phyloP scores from a whole-genome alignment of 2,329 filamentous ascomycete genomes.

The Colletotrichum chrysophilum region DNA sequence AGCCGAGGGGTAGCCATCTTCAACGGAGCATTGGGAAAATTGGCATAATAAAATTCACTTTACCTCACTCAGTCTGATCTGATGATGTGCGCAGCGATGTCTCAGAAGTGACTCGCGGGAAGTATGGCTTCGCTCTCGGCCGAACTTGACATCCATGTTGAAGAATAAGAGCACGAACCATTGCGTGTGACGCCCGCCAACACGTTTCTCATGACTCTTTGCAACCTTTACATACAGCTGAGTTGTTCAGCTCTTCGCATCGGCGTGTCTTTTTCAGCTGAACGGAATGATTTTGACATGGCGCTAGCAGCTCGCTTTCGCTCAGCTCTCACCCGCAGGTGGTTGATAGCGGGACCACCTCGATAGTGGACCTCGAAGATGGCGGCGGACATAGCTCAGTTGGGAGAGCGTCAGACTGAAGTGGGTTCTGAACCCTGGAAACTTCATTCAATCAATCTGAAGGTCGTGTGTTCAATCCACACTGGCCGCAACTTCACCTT shows the following conservation, averaged over 20 bases:
- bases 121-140: neutral
- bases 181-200: neutral
- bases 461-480: constrained; percentile 23
- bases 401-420: constrained; percentile 23
- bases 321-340: neutral
- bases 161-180: neutral
- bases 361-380: neutral
- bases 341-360: neutral
- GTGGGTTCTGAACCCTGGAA: constrained; percentile 1
- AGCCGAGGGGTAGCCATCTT: neutral
- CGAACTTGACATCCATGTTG: neutral
- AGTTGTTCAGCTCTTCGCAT: neutral
- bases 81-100: neutral
- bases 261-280: neutral
- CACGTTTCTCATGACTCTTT: neutral
- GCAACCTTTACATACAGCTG: neutral
- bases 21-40: constrained; percentile 2
- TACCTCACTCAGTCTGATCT: neutral
- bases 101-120: neutral
- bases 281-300: neutral
- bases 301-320: neutral
- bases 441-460: constrained; percentile 20
- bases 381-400: constrained; percentile 22
- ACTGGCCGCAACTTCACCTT: constrained; percentile 19
- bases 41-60: constrained; percentile 7